These are phyloP conservation scores for Colletotrichum simmondsii DNA, from an alignment of 2,329 filamentous ascomycete species.

Conservation along the genomic window DNA sequence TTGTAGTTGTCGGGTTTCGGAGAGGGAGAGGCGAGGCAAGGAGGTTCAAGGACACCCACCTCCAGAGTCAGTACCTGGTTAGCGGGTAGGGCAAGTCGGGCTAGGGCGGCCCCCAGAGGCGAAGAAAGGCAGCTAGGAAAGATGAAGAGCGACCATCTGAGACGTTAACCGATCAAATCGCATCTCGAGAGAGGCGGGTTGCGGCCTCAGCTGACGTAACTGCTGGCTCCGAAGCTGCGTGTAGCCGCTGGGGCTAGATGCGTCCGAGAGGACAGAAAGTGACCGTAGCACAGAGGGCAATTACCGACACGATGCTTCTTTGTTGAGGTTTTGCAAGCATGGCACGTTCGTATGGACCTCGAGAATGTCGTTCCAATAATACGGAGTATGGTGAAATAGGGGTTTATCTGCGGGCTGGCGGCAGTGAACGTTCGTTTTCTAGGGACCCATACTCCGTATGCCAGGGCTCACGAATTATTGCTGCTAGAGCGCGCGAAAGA, in stretches of 20 bases:
- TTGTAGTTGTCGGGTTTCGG: not conserved
- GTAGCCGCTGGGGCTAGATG: constrained; percentile 22
- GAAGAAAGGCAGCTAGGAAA: constrained; percentile 3
- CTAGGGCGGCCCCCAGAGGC: not conserved
- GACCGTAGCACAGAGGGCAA: not conserved
- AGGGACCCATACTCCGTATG: not conserved
- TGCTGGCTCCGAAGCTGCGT: constrained; percentile 8
- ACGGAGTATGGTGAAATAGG: constrained; percentile 1
- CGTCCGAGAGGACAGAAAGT: not conserved
- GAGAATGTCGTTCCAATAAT: not conserved
- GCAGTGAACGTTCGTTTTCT: not conserved
- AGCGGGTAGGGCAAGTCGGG: constrained; percentile 8
- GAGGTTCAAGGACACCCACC: constrained; percentile 1
- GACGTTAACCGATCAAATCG: constrained; percentile 26
- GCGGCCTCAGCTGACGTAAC: constrained; percentile 23
- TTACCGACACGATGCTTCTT: constrained; percentile 20
- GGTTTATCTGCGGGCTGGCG: constrained; percentile 22
- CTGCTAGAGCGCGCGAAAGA: constrained; percentile 16
- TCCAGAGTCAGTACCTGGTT: constrained; percentile 12
- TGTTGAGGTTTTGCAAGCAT: not conserved
- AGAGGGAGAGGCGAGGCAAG: not conserved
- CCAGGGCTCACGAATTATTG: not conserved
- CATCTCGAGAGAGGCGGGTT: constrained; percentile 7
- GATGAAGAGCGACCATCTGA: constrained; percentile 10
- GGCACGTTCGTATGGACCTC: not conserved